A percentile compares a stretch with the other conserved stretches of the same genome.
Conservation (phyloP, 768 basidiomycete genomes). For the Boletus reticulatus region DNA sequence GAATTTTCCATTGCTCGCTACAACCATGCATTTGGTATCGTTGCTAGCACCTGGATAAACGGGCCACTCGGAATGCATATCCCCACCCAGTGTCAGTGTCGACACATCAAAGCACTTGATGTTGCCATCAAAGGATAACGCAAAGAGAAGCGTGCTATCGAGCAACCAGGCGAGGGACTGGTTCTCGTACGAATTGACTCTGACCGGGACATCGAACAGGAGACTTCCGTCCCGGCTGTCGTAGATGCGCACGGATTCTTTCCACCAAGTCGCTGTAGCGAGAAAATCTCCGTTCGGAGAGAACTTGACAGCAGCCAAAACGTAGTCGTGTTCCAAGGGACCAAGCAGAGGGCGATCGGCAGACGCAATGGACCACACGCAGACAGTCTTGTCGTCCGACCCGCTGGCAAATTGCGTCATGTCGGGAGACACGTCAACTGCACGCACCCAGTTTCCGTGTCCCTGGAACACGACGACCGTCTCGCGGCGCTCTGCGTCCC, state of each 20-base stretch:
- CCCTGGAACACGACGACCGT: slow-evolving; percentile 6
- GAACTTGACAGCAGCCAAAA: slow-evolving; percentile 9
- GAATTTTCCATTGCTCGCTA: slow-evolving; percentile 11
- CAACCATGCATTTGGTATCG: slow-evolving; percentile 1
- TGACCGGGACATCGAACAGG: slow-evolving; percentile 6
- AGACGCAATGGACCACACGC: slow-evolving; percentile 9
- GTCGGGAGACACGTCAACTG: slow-evolving; percentile 18
- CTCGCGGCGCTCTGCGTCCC: slow-evolving; percentile 5
- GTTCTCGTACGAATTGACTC: slow-evolving; percentile 9
- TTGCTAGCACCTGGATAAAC: not conserved
- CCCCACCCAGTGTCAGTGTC: not conserved
- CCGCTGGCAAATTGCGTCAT: slow-evolving; percentile 5
- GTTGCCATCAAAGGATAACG: slow-evolving; percentile 8
- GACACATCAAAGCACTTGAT: slow-evolving; percentile 5
- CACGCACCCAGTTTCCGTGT: slow-evolving; percentile 10
- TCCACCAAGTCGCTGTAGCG: slow-evolving; percentile 16
- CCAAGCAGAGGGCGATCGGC: slow-evolving; percentile 3
- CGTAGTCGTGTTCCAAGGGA: slow-evolving; percentile 7
- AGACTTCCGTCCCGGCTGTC: slow-evolving; percentile 2
- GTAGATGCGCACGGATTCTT: slow-evolving; percentile 11
- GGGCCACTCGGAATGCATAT: not conserved
- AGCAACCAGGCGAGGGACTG: slow-evolving; percentile 10
- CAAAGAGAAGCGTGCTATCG: slow-evolving; percentile 1
- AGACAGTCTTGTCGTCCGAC: slow-evolving; percentile 9
- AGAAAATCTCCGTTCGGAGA: slow-evolving; percentile 9